Percentiles rank a stretch among this genome's conserved stretches.
Conservation (phyloP, 2,329 filamentous ascomycete genomes). For the Verticillium zaregamsianum region DNA sequence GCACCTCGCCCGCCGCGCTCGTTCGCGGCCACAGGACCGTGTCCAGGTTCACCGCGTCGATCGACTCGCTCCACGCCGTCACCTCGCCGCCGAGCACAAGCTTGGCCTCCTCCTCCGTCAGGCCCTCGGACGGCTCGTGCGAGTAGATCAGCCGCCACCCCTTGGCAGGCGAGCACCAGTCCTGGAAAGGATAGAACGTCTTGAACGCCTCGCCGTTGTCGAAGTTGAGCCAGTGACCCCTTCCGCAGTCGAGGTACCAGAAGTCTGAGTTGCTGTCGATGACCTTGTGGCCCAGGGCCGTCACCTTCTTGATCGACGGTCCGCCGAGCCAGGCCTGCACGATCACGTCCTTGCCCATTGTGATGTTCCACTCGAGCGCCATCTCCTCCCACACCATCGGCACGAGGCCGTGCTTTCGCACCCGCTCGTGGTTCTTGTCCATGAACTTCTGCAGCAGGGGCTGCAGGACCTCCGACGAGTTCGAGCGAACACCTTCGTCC, state of each 20-base stretch:
- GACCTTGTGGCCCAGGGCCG: constrained; percentile 62
- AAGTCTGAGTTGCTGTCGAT: constrained; percentile 73
- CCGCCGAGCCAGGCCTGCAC: constrained; percentile 76
- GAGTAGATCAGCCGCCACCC: constrained; percentile 79
- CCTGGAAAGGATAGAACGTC: constrained; percentile 63
- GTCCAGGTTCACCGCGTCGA: constrained; percentile 72
- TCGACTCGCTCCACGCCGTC: constrained; percentile 78
- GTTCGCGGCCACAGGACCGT: constrained; percentile 73
- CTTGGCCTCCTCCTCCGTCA: constrained; percentile 57
- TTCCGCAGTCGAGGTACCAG: constrained; percentile 83
- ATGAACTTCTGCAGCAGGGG: constrained; percentile 78
- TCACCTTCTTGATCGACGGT: constrained; percentile 55
- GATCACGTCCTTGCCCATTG: constrained; percentile 64
- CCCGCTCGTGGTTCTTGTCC: constrained; percentile 61
- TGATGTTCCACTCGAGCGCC: constrained; percentile 72
- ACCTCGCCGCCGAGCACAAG: constrained; percentile 78
- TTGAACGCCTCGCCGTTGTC: constrained; percentile 48
- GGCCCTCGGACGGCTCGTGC: constrained; percentile 66
- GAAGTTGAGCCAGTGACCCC: constrained; percentile 75
- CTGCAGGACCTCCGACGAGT: constrained; percentile 58
- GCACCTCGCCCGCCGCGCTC: constrained; percentile 69
- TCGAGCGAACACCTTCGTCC: constrained; percentile 68
- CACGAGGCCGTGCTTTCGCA: constrained; percentile 59
- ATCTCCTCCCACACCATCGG: constrained; percentile 91
- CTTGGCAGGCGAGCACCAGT: constrained; percentile 79